phyloP scores from a whole-genome alignment of 257 asterid species.

The Anisodus tanguticus region DNA sequence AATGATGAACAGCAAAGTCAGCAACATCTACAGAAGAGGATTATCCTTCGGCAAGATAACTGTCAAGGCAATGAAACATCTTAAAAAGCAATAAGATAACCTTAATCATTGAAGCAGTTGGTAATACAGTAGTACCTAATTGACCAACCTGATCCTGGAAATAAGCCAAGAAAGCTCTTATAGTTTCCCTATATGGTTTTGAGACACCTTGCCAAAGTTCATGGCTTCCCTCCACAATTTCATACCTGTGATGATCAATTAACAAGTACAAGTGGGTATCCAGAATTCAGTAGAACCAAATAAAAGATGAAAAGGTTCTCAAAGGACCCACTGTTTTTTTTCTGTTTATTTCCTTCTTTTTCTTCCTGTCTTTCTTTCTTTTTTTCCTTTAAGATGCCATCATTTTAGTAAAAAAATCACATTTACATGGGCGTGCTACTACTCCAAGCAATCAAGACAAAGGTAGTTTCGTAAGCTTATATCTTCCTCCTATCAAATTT shows the following conservation, averaged over 20 bases:
- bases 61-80: slow-evolving; percentile 4
- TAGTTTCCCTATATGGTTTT: slow-evolving; percentile 95
- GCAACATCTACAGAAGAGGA: background rate
- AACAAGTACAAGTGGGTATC: slow-evolving; percentile 35
- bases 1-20: slow-evolving; percentile 1
- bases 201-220: slow-evolving; percentile 87
- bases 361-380: background rate
- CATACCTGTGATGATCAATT: slow-evolving; percentile 65
- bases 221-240: slow-evolving; percentile 89
- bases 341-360: slow-evolving; percentile 7
- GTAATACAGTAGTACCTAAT: background rate
- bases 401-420: background rate
- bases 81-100: slow-evolving; percentile 4
- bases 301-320: slow-evolving; percentile 26
- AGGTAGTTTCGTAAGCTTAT: slow-evolving; percentile 3
- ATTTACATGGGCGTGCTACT: background rate
- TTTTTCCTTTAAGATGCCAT: slow-evolving; percentile 3
- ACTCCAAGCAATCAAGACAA: background rate
- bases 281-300: slow-evolving; percentile 12
- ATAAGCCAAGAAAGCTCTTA: slow-evolving; percentile 90
- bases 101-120: background rate
- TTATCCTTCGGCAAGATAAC: background rate
- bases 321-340: background rate
- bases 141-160: slow-evolving; percentile 90
- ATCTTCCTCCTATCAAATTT: slow-evolving; percentile 8